These are phyloP conservation scores for Coleophoma crateriformis DNA, from an alignment of 2,329 filamentous ascomycete species.

Conservation along the genomic window DNA sequence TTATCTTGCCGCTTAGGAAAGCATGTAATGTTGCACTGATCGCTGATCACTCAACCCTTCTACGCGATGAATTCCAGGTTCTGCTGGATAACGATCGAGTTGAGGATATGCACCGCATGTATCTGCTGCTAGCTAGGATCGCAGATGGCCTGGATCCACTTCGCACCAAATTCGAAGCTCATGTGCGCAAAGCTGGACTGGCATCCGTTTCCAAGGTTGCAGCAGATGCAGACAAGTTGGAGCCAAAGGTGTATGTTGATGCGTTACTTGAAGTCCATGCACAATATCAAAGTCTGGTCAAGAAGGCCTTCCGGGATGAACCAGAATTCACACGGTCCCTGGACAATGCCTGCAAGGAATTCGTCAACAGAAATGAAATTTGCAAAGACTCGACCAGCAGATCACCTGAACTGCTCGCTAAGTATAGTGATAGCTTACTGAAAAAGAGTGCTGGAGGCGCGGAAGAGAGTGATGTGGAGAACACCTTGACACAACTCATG, in stretches of 20 bases:
- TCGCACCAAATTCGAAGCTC: constrained; percentile 80
- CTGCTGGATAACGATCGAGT: constrained; percentile 91
- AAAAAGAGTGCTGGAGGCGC: constrained; percentile 91
- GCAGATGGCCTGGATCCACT: constrained; percentile 88
- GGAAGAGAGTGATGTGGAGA: constrained; percentile 90
- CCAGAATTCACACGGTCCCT: constrained; percentile 94
- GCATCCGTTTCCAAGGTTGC: constrained; percentile 88
- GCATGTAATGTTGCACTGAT: constrained; percentile 87
- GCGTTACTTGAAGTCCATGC: constrained; percentile 90
- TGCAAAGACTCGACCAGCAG: constrained; percentile 92
- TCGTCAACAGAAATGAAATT: constrained; percentile 95
- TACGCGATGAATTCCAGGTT: constrained; percentile 93
- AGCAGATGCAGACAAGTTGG: constrained; percentile 79
- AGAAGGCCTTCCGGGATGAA: constrained; percentile 88
- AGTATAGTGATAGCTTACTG: constrained; percentile 88
- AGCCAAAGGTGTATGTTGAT: constrained; percentile 96
- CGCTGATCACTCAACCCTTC: constrained; percentile 75
- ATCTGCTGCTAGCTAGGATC: constrained; percentile 82
- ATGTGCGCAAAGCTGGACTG: constrained; percentile 85
- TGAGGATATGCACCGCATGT: constrained; percentile 96
- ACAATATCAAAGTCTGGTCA: constrained; percentile 86
- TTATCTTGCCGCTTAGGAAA: constrained; percentile 76
- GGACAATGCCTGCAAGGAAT: constrained; percentile 95
- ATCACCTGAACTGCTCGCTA: constrained; percentile 89
- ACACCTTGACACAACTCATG: constrained; percentile 88